Evolutionary conservation across 2,329 filamentous ascomycete genomes (phyloP).

Genomic region (Mycosphaerelloides madeirae): DNA sequence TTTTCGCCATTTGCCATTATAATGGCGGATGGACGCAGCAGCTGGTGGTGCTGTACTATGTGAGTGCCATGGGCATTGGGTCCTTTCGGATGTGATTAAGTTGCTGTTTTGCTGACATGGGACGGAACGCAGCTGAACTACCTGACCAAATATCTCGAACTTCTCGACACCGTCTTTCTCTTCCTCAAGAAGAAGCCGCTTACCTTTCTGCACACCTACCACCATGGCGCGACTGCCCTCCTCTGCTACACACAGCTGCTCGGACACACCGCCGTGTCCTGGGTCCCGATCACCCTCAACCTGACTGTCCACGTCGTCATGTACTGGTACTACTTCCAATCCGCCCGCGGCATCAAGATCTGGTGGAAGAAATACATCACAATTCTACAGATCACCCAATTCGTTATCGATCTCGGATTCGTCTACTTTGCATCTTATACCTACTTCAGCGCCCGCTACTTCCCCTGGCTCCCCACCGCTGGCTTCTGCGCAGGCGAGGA

Average conservation of each 20-base stretch:
- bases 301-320: slow-evolving; percentile 93
- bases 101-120: slow-evolving; percentile 8
- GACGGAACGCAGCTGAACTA: slow-evolving; percentile 72
- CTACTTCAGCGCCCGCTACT: slow-evolving; percentile 93
- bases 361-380: slow-evolving; percentile 99
- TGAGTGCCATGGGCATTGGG: slow-evolving; percentile 47
- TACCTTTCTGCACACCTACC: slow-evolving; percentile 98
- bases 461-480: slow-evolving; percentile 72
- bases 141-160: slow-evolving; percentile 94
- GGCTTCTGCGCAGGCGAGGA: slow-evolving; percentile 93
- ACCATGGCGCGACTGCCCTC: slow-evolving; percentile 93
- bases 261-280: slow-evolving; percentile 86
- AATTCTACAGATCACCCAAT: slow-evolving; percentile 93
- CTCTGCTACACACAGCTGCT: slow-evolving; percentile 97
- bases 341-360: slow-evolving; percentile 86
- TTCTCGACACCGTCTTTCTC: slow-evolving; percentile 92
- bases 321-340: slow-evolving; percentile 99
- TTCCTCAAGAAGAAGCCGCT: slow-evolving; percentile 99
- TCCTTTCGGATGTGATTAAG: not conserved
- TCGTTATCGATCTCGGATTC: slow-evolving; percentile 94
- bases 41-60: slow-evolving; percentile 93
- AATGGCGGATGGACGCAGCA: slow-evolving; percentile 90
- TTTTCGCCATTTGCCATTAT: slow-evolving; percentile 77
- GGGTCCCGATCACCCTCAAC: slow-evolving; percentile 91
- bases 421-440: slow-evolving; percentile 99